Conservation (phyloP, 106 monocot genomes). For the Allium sativum region DNA sequence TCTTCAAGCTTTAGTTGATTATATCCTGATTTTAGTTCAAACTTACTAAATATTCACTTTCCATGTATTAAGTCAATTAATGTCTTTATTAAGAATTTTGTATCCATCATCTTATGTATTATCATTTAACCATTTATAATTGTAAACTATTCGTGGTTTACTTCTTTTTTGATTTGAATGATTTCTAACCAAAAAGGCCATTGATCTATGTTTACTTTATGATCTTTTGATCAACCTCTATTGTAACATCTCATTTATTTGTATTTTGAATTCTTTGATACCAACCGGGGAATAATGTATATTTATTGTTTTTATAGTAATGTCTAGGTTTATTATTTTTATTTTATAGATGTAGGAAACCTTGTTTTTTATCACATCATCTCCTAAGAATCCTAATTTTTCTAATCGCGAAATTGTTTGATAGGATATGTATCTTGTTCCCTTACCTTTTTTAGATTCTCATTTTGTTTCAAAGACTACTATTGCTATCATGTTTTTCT, state of each 20-base stretch:
- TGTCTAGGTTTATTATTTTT: neutral
- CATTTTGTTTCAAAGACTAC: no score
- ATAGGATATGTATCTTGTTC: no score
- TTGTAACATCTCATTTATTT: neutral
- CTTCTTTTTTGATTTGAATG: neutral
- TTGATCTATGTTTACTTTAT: neutral
- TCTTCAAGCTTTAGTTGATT: neutral
- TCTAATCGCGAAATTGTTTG: no score
- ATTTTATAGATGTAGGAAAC: no score
- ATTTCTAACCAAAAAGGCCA: neutral
- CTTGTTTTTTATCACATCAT: no score
- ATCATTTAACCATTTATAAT: slow-evolving; percentile 4
- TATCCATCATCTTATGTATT: neutral
- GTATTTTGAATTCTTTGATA: neutral
- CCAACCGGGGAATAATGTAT: neutral
- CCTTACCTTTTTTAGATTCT: no score
- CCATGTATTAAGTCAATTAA: slow-evolving; percentile 1
- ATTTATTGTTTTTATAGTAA: neutral
- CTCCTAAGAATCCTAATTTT: no score
- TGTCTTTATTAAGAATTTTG: neutral
- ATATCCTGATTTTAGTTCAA: slow-evolving; percentile 2
- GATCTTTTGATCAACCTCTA: neutral
- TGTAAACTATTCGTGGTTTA: slow-evolving; percentile 3
- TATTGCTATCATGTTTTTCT: no score
- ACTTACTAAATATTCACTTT: neutral